Evolutionary conservation across 257 asterid species (phyloP).

Genomic region (Thymus quinquecostatus): DNA sequence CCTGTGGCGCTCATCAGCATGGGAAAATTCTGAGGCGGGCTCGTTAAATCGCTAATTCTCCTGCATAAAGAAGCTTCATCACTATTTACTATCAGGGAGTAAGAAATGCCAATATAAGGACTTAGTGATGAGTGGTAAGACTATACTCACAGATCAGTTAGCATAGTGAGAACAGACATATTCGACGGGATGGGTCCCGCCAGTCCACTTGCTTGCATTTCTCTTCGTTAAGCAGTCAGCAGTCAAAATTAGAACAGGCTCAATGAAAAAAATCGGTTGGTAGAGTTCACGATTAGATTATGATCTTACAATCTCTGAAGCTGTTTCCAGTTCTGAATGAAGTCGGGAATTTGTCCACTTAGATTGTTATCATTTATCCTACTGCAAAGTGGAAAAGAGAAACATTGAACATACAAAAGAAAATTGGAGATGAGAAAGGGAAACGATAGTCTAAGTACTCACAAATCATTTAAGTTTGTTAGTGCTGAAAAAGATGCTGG

Average conservation of each 20-base stretch:
- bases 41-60: constrained; percentile 73
- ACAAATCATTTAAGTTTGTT: constrained; percentile 64
- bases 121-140: not conserved
- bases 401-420: constrained; percentile 27
- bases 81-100: not conserved
- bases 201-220: constrained; percentile 74
- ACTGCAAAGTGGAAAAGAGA: constrained; percentile 42
- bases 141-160: constrained; percentile 65
- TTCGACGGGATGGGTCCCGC: constrained; percentile 72
- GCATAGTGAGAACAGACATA: constrained; percentile 62
- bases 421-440: not conserved
- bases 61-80: constrained; percentile 43
- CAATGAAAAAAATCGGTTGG: not conserved
- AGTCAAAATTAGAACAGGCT: constrained; percentile 26
- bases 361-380: constrained; percentile 74
- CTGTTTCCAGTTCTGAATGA: constrained; percentile 72
- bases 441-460: constrained; percentile 36
- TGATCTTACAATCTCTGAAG: constrained; percentile 59
- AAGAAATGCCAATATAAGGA: not conserved
- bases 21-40: constrained; percentile 68
- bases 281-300: constrained; percentile 15
- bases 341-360: constrained; percentile 69
- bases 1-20: constrained; percentile 49
- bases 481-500: constrained; percentile 64
- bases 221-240: constrained; percentile 52